Evolutionary conservation across 1,284 basidiomycete genomes (phyloP).

Genomic region (Sporisorium exsertum): DNA sequence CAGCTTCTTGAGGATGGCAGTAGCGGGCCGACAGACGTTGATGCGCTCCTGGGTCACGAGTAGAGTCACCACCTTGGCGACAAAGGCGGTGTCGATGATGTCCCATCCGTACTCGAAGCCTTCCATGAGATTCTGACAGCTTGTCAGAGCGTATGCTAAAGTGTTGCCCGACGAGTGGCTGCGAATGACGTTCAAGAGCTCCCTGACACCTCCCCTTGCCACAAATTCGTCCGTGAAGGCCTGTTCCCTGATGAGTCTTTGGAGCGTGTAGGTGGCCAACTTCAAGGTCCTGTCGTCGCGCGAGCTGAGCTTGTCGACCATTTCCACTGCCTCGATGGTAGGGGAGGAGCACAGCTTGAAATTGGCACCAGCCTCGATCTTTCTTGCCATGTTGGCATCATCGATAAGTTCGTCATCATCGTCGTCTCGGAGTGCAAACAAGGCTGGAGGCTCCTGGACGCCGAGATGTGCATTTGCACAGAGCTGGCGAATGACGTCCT

Average conservation of each 20-base stretch:
- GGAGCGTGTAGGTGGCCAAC: slow-evolving; percentile 81
- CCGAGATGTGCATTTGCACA: slow-evolving; percentile 75
- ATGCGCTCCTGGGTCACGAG: slow-evolving; percentile 73
- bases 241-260: slow-evolving; percentile 89
- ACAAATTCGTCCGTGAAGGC: slow-evolving; percentile 89
- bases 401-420: slow-evolving; percentile 90
- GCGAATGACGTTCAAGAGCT: slow-evolving; percentile 54
- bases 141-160: slow-evolving; percentile 84
- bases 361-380: slow-evolving; percentile 60
- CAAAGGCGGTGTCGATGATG: slow-evolving; percentile 78
- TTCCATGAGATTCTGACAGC: slow-evolving; percentile 80
- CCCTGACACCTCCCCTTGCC: slow-evolving; percentile 75
- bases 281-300: slow-evolving; percentile 76
- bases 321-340: slow-evolving; percentile 82
- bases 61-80: slow-evolving; percentile 81
- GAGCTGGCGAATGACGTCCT: slow-evolving; percentile 67
- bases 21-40: slow-evolving; percentile 95
- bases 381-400: slow-evolving; percentile 71
- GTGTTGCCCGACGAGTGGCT: slow-evolving; percentile 79
- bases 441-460: slow-evolving; percentile 81
- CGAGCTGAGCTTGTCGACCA: slow-evolving; percentile 78
- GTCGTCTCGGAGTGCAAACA: slow-evolving; percentile 84
- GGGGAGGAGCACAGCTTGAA: slow-evolving; percentile 80
- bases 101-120: slow-evolving; percentile 75
- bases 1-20: slow-evolving; percentile 88